A percentile compares a stretch with the other conserved stretches of the same genome.
phyloP scores from a whole-genome alignment of 2,329 filamentous ascomycete genomes.

The Paramyrothecium sp. region DNA sequence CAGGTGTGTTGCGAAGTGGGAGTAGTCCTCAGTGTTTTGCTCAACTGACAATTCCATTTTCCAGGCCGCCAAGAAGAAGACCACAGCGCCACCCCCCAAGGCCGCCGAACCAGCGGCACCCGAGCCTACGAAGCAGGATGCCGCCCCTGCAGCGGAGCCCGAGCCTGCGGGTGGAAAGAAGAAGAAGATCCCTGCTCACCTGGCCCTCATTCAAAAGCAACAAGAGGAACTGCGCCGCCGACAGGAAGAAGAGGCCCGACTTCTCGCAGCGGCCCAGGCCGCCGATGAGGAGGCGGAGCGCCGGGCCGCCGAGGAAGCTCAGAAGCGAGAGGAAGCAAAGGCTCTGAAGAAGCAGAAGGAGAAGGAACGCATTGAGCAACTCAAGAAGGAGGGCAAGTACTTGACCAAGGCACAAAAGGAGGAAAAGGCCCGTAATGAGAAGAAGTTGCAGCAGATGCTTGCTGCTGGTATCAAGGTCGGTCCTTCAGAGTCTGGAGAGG shows the following conservation, averaged over 20 bases:
- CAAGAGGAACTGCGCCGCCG: slow-evolving; percentile 71
- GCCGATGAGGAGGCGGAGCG: slow-evolving; percentile 65
- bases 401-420: slow-evolving; percentile 84
- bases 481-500: slow-evolving; percentile 49
- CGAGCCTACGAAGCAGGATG: slow-evolving; percentile 62
- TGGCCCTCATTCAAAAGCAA: slow-evolving; percentile 75
- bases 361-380: slow-evolving; percentile 81
- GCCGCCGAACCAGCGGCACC: slow-evolving; percentile 20
- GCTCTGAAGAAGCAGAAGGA: slow-evolving; percentile 81
- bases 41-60: not conserved
- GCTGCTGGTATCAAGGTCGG: slow-evolving; percentile 74
- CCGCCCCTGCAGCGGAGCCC: slow-evolving; percentile 42
- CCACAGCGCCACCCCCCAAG: slow-evolving; percentile 27
- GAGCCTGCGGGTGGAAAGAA: slow-evolving; percentile 60
- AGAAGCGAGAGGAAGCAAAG: slow-evolving; percentile 70
- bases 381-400: slow-evolving; percentile 86
- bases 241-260: slow-evolving; percentile 64
- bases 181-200: slow-evolving; percentile 82
- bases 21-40: not conserved
- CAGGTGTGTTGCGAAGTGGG: slow-evolving; percentile 55
- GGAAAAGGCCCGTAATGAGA: slow-evolving; percentile 74
- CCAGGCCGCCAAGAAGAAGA: slow-evolving; percentile 80
- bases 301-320: slow-evolving; percentile 63
- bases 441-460: slow-evolving; percentile 82
- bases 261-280: slow-evolving; percentile 62